phyloP scores from a whole-genome alignment of 1,139 yeast species.

The Debaryomyces psychrophilus region DNA sequence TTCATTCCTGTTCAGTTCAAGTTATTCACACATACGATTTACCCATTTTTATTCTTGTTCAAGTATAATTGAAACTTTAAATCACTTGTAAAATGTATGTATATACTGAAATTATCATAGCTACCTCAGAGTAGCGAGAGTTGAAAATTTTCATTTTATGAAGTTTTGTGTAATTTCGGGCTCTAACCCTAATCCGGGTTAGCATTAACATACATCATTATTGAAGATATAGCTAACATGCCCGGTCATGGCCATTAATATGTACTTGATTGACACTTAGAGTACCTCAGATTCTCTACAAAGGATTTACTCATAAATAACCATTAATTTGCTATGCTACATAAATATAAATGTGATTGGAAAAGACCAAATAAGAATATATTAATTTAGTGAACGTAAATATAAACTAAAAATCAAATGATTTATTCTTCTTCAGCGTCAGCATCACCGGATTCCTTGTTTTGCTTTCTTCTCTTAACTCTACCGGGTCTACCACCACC shows the following conservation, averaged over 20 bases:
- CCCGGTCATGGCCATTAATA: no score
- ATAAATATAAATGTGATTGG: conserved; percentile 12
- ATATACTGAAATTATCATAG: conserved; percentile 3
- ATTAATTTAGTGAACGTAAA: conserved; percentile 8
- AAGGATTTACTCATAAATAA: conserved; percentile 1
- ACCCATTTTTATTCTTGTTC: conserved; percentile 62
- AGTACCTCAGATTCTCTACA: no score
- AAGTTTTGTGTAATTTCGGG: conserved; percentile 16
- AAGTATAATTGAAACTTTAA: conserved; percentile 6
- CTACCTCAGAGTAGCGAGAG: conserved; percentile 3
- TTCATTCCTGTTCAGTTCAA: not conserved
- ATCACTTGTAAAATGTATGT: conserved; percentile 1
- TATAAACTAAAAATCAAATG: conserved; percentile 18
- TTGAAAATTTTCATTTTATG: conserved; percentile 13
- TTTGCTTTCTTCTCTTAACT: conserved; percentile 96
- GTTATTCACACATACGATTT: conserved; percentile 61
- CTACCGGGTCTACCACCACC: conserved; percentile 99
- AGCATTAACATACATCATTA: no score
- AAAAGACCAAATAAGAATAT: conserved; percentile 11
- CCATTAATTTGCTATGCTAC: conserved; percentile 14
- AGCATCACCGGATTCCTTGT: conserved; percentile 59
- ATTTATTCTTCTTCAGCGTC: conserved; percentile 69
- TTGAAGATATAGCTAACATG: no score
- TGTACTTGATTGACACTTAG: no score
- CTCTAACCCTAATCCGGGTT: conserved; percentile 22